Conservation (phyloP, 345 rosid genomes). For the Mercurialis annua region DNA sequence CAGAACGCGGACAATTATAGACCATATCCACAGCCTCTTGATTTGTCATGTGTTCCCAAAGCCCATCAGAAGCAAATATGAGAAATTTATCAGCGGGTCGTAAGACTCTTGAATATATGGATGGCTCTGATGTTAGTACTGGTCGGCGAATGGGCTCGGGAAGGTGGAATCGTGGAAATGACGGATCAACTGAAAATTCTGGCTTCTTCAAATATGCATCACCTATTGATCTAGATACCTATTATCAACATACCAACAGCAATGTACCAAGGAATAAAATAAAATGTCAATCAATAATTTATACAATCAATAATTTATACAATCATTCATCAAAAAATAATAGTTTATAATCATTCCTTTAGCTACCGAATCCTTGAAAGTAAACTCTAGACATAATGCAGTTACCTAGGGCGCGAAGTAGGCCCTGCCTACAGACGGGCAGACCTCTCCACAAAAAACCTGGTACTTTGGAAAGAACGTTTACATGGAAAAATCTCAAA, state of each 20-base stretch:
- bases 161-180: slow-evolving; percentile 80
- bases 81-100: slow-evolving; percentile 71
- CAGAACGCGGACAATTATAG: slow-evolving; percentile 57
- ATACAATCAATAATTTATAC: too few relatives aligned
- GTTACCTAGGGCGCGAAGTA: too few relatives aligned
- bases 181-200: slow-evolving; percentile 80
- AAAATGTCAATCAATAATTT: not conserved
- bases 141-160: slow-evolving; percentile 72
- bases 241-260: slow-evolving; percentile 7
- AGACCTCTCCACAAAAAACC: too few relatives aligned
- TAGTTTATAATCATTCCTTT: not conserved
- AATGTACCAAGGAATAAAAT: not conserved
- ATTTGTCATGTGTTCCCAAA: slow-evolving; percentile 83
- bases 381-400: not conserved
- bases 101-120: slow-evolving; percentile 52
- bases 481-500: not conserved
- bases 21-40: slow-evolving; percentile 87
- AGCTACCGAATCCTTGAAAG: not conserved
- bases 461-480: too few relatives aligned
- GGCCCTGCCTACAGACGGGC: too few relatives aligned
- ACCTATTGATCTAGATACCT: slow-evolving; percentile 95
- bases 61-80: slow-evolving; percentile 95
- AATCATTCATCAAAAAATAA: not conserved
- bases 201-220: slow-evolving; percentile 93
- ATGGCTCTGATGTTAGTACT: slow-evolving; percentile 79